These are phyloP conservation scores for Polygonum aviculare DNA, from an alignment of 148 eudicot genomes.

Conservation along the genomic window DNA sequence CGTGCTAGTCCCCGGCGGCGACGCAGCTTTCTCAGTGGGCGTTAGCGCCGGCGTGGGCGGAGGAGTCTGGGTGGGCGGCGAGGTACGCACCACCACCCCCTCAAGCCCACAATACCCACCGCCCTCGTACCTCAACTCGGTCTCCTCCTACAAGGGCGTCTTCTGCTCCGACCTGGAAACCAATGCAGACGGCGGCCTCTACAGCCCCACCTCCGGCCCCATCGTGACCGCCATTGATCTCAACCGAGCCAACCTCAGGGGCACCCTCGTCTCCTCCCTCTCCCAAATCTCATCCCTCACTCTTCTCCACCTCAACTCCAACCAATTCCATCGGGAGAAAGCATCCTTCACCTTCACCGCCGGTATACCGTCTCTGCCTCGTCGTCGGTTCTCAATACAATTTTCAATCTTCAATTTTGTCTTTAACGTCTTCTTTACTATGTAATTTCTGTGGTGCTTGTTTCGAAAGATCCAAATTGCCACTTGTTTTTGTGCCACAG, in stretches of 20 bases:
- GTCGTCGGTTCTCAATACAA: no score
- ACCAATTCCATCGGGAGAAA: constrained; percentile 70
- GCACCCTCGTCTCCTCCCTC: constrained; percentile 44
- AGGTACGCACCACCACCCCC: constrained; percentile 4
- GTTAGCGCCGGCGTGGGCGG: constrained; percentile 36
- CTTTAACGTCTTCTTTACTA: no score
- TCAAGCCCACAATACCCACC: constrained; percentile 5
- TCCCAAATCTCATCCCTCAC: constrained; percentile 42
- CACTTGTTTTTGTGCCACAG: no score
- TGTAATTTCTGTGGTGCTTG: no score
- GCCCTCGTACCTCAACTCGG: constrained; percentile 22
- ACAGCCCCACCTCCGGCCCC: constrained; percentile 6
- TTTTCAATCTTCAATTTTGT: no score
- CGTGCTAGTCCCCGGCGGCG: background rate
- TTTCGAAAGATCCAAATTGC: no score
- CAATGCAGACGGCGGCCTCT: constrained; percentile 1
- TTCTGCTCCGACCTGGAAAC: constrained; percentile 41
- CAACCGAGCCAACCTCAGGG: constrained; percentile 63
- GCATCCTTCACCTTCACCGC: no score
- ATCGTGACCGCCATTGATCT: constrained; percentile 69
- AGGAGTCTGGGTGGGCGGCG: constrained; percentile 50
- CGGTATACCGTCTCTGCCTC: no score
- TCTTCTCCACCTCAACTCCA: constrained; percentile 64
- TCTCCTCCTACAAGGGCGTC: constrained; percentile 65
- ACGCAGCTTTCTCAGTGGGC: constrained; percentile 29